Evolutionary conservation across 2,329 filamentous ascomycete genomes (phyloP).

Genomic region (Colletotrichum euphorbiae): DNA sequence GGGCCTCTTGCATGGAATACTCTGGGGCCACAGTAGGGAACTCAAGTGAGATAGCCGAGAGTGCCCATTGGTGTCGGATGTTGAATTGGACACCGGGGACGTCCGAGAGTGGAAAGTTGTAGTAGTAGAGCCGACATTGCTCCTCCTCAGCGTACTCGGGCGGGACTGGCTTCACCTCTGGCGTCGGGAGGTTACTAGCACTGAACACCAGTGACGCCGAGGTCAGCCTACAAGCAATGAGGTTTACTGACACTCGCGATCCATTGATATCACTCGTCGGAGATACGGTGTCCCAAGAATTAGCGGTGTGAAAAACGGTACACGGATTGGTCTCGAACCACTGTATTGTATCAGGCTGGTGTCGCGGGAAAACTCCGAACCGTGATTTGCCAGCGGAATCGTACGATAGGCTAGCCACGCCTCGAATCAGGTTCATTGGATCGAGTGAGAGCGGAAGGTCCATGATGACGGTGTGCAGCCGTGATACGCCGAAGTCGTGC

Average conservation of each 20-base stretch:
- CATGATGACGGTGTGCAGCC: slow-evolving; percentile 72
- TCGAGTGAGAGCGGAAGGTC: slow-evolving; percentile 76
- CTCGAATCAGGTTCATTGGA: slow-evolving; percentile 68
- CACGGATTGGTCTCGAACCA: slow-evolving; percentile 78
- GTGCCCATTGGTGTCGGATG: slow-evolving; percentile 72
- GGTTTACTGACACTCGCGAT: slow-evolving; percentile 61
- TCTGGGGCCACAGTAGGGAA: slow-evolving; percentile 71
- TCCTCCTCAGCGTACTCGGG: slow-evolving; percentile 65
- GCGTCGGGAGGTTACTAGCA: slow-evolving; percentile 70
- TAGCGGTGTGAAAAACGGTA: slow-evolving; percentile 79
- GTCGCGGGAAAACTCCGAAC: slow-evolving; percentile 76
- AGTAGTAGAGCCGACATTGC: slow-evolving; percentile 78
- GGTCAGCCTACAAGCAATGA: slow-evolving; percentile 75
- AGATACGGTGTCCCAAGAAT: slow-evolving; percentile 70
- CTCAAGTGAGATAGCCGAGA: slow-evolving; percentile 74
- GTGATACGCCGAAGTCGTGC: slow-evolving; percentile 80
- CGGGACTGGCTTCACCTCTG: slow-evolving; percentile 50
- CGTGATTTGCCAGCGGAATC: slow-evolving; percentile 67
- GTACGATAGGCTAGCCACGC: slow-evolving; percentile 69
- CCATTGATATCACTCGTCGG: background rate
- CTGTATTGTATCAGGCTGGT: slow-evolving; percentile 64
- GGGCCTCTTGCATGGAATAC: slow-evolving; percentile 66
- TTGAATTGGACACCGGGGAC: slow-evolving; percentile 40
- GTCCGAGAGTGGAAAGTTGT: slow-evolving; percentile 64
- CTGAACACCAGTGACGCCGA: slow-evolving; percentile 74